Base-by-base conservation (phyloP, 2,329 filamentous ascomycete species). In the Ilyonectria mors-panacis region DNA sequence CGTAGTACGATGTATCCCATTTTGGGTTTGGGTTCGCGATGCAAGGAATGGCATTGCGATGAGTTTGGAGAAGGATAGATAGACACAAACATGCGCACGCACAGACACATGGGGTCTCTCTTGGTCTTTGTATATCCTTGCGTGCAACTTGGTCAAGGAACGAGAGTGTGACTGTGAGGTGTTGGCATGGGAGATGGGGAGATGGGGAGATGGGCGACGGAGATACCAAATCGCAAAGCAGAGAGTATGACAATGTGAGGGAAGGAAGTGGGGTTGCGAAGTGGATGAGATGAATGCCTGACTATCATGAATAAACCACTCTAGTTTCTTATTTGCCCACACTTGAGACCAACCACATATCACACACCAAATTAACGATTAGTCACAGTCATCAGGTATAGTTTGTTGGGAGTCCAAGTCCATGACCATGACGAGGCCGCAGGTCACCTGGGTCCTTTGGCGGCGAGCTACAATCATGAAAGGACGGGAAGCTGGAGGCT, bases 51-150 rank as follows among this genome's bases (percentile, higher is more conserved):
- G 53, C 53, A 69, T 58, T 60, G 50, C 48, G 53, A 64, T 26
- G 62, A 68, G 50, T 64, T 72, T 67, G 70, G 70, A 68, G 69
- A 73, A 59, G 59, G 65, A 63, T 54, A 66, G 57, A 72, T 73
- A 75, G 71, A 72, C 65, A 68, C 57, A 71, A 62, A 67, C 59
- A 63, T 51, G 58, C 63, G 57, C 66, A 59, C 54, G 61, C 47
- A 63, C 63, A 70, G 64, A 64, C 28, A 68, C 54, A 61, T 48
- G 58, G 55, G 37, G 45, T n/a, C 47, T 61, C 35, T 28, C 44
- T 35, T 60, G 59, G 53, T 60, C 58, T 66, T 65, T 57, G 63
- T 66, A 66, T 39, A 66, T 66, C 51, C 44, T 61, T 51, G 51
- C 47, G 62, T 44, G 53, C 53, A 48, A 54, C 37, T 47, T 51